A percentile compares a stretch with the other conserved stretches of the same genome.
These are phyloP conservation scores for Ganoderma boninense DNA, from an alignment of 1,284 basidiomycete species.

Conservation along the genomic window DNA sequence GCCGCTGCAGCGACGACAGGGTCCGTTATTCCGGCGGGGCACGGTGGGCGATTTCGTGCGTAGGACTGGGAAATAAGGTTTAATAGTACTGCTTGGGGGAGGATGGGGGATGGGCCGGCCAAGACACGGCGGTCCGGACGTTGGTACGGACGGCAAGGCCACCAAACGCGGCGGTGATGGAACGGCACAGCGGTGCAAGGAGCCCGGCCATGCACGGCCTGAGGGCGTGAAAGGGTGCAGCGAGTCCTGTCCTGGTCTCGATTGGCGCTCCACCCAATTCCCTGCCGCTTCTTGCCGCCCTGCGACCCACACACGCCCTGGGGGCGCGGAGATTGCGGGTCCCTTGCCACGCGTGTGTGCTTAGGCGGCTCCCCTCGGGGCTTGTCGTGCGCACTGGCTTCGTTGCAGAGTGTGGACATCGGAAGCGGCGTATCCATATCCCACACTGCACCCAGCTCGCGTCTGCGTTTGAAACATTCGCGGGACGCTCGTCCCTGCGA, in stretches of 20 bases:
- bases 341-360: background rate
- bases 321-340: conserved; percentile 2
- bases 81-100: background rate
- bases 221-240: background rate
- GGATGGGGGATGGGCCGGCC: background rate
- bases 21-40: background rate
- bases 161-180: background rate
- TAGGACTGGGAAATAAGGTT: background rate
- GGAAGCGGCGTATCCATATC: background rate
- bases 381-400: background rate
- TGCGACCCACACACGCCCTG: background rate
- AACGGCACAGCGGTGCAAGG: background rate
- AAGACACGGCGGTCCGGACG: background rate
- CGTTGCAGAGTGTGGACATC: background rate
- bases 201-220: background rate
- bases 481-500: background rate
- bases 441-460: background rate
- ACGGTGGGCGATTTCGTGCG: background rate
- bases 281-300: background rate
- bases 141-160: background rate
- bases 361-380: background rate
- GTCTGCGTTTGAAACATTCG: background rate
- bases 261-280: background rate
- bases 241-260: background rate
- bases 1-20: background rate